Conservation (phyloP, 2,329 filamentous ascomycete species). For the Paecilomyces sp. region DNA sequence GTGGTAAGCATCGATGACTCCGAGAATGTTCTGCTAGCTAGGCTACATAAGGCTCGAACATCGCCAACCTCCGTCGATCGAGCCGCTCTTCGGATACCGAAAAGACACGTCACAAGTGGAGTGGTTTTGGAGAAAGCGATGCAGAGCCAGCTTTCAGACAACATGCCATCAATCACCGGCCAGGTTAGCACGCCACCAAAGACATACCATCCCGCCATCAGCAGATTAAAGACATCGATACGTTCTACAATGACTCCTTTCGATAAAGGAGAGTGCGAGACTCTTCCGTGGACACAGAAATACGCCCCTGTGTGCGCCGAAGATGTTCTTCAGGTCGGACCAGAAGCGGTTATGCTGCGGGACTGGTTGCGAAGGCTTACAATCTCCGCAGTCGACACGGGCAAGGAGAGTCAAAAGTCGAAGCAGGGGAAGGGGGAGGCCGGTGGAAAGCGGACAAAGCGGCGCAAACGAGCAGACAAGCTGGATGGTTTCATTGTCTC, state of each 20-base stretch:
- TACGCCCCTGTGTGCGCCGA: slow-evolving; percentile 65
- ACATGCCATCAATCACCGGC: not conserved
- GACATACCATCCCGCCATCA: slow-evolving; percentile 51
- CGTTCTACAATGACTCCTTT: slow-evolving; percentile 64
- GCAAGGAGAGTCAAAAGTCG: slow-evolving; percentile 18
- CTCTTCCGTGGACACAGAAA: slow-evolving; percentile 69
- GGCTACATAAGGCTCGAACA: slow-evolving; percentile 3
- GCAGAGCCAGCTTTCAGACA: slow-evolving; percentile 20
- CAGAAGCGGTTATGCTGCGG: slow-evolving; percentile 62
- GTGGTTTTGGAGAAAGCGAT: slow-evolving; percentile 20
- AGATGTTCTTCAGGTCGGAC: slow-evolving; percentile 68
- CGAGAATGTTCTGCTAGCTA: slow-evolving; percentile 24
- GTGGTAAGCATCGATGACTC: slow-evolving; percentile 22
- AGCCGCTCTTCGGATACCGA: slow-evolving; percentile 19
- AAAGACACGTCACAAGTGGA: slow-evolving; percentile 22
- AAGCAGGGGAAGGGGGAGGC: slow-evolving; percentile 14
- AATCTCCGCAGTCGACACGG: slow-evolving; percentile 66
- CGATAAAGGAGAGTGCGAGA: slow-evolving; percentile 70
- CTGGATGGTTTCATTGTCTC: slow-evolving; percentile 74
- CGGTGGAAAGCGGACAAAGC: slow-evolving; percentile 44
- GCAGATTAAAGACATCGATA: slow-evolving; percentile 54
- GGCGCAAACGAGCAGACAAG: slow-evolving; percentile 61
- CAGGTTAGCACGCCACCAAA: slow-evolving; percentile 2
- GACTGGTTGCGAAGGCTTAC: slow-evolving; percentile 75
- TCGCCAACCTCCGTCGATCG: not conserved